Percentiles rank a stretch among this genome's conserved stretches.
phyloP scores from a whole-genome alignment of 2,329 filamentous ascomycete genomes.

The Sordariomycetes sp. region DNA sequence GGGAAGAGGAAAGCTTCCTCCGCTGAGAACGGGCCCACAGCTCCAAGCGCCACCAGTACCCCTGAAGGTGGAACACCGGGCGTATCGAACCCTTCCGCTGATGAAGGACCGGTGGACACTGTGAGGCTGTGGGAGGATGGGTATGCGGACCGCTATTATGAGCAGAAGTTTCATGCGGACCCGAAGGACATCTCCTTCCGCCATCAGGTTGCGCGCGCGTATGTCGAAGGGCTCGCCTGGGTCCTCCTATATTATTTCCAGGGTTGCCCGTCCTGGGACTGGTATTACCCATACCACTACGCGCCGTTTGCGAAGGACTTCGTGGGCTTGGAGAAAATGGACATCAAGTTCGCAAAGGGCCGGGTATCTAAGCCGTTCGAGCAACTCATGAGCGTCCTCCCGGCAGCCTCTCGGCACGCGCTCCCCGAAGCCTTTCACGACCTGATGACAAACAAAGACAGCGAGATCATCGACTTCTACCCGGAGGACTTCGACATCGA shows the following conservation, averaged over 20 bases:
- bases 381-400: conserved; percentile 95
- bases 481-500: conserved; percentile 90
- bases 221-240: conserved; percentile 92
- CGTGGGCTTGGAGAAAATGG: conserved; percentile 67
- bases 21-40: conserved; percentile 51
- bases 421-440: conserved; percentile 81
- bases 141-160: conserved; percentile 91
- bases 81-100: conserved; percentile 32
- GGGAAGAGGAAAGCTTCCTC: conserved; percentile 71
- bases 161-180: conserved; percentile 86
- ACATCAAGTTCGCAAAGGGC: conserved; percentile 74
- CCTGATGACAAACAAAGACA: conserved; percentile 80
- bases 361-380: conserved; percentile 85
- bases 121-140: conserved; percentile 92
- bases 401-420: conserved; percentile 84
- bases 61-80: conserved; percentile 30
- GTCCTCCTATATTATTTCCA: conserved; percentile 96
- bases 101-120: conserved; percentile 61
- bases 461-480: conserved; percentile 95
- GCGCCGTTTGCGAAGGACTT: conserved; percentile 97
- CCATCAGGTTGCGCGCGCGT: conserved; percentile 78
- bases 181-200: conserved; percentile 77
- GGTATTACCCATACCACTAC: conserved; percentile 98
- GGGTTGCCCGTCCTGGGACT: conserved; percentile 96
- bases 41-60: conserved; percentile 45